A percentile compares a stretch with the other conserved stretches of the same genome.
Evolutionary conservation across 306 rosid genomes (phyloP).

Genomic region (Mucuna pruriens): DNA sequence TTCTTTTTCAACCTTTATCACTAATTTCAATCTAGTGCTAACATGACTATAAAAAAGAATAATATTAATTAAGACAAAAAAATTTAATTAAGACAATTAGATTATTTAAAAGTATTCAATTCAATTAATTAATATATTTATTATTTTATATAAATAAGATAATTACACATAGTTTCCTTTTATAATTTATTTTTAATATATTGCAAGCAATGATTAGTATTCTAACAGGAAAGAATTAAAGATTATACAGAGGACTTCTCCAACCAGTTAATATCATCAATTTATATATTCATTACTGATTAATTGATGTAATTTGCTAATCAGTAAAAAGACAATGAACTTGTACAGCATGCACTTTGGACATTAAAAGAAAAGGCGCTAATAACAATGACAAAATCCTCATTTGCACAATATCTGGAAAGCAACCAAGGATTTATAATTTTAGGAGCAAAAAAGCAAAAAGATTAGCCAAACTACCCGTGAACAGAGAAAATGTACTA

Average conservation of each 20-base stretch:
- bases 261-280: not conserved
- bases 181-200: too few species aligned
- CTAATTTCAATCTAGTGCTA: too few species aligned
- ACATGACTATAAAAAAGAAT: too few species aligned
- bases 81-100: too few species aligned
- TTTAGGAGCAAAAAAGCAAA: not conserved
- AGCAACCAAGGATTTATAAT: not conserved
- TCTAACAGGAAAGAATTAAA: not conserved
- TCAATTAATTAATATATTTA: too few species aligned
- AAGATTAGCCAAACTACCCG: slow-evolving; percentile 6
- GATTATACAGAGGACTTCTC: slow-evolving; percentile 15
- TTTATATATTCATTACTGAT: slow-evolving; percentile 4
- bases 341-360: not conserved
- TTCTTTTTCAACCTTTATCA: too few species aligned
- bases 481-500: slow-evolving; percentile 24
- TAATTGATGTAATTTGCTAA: slow-evolving; percentile 21
- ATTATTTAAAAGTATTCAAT: too few species aligned
- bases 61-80: too few species aligned
- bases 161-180: too few species aligned
- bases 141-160: too few species aligned
- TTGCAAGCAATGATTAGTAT: too few species aligned
- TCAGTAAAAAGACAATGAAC: slow-evolving; percentile 9
- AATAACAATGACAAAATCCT: not conserved
- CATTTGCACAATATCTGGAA: slow-evolving; percentile 10
- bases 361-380: not conserved